Evolutionary conservation across 768 basidiomycete genomes (phyloP), one percentile per base, ranked within the genome.

Genomic region (Kwoniella sp.): DNA sequence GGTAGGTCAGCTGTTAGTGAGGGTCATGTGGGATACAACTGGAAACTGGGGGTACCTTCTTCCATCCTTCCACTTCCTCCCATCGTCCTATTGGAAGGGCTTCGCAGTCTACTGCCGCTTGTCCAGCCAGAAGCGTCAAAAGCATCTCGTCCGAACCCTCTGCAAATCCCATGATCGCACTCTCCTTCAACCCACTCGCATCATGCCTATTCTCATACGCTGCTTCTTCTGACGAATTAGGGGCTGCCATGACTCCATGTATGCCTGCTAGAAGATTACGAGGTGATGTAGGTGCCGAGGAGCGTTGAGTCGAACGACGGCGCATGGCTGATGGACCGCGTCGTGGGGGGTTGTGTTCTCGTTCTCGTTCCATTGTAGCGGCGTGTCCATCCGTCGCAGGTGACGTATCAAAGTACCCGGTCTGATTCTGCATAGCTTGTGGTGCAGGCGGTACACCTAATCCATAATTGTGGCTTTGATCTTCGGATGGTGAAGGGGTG

Each of bases 71-170:
- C 17, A 88, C 85, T 69, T 88, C 86, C 51, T 90, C 88, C 65
- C 87, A 85, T 58, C 84, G 85, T 48, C 94, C 83, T 22, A 96
- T 88, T 57, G 88, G 86, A 74, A 86, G 90, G 49, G 86, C 86
- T 29, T 89, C 87, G 72, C 90, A 90, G 72, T 97, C 92, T n/a
- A 97, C 88, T 46, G 91, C 86, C 4, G 95, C 95, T 80, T 97
- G 92, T 58, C 92, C 92, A 46, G 93, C 90, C 68, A 98, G 82
- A 44, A 99, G 84, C 77, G 90, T 90, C 77, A 96, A 85, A 67
- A 97, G 84, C 50, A 98, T 85, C 66, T 93, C 90, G 71, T 96
- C 92, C 49, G 74, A 73, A 8, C 68, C 75, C 52, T 49, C 61
- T 2, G 55, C 68, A 22, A 65, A 52, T 17, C 68, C 70, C 55